Conservation (phyloP, 2,329 filamentous ascomycete genomes). For the Penicillium sp. region DNA sequence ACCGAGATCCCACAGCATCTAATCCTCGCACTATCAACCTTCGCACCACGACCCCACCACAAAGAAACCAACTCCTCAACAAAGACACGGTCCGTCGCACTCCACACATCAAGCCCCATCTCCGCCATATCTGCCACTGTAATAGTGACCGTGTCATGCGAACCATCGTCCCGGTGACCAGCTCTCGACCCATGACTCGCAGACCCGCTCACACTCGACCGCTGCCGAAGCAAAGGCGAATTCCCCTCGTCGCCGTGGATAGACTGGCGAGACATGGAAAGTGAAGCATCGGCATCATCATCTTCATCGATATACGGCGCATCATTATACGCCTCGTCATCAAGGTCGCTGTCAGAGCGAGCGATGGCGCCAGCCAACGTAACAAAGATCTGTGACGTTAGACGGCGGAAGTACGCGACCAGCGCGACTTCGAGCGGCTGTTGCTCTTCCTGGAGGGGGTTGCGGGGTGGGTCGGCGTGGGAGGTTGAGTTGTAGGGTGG, state of each 20-base stretch:
- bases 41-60: conserved; percentile 48
- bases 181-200: background rate
- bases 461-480: conserved; percentile 20
- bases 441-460: conserved; percentile 31
- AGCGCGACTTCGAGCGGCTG: conserved; percentile 49
- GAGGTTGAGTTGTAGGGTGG: conserved; percentile 6
- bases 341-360: conserved; percentile 36
- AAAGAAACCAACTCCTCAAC: conserved; percentile 47
- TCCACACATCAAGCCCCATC: conserved; percentile 54
- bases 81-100: conserved; percentile 47
- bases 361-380: conserved; percentile 46
- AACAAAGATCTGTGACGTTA: conserved; percentile 49
- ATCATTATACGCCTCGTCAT: conserved; percentile 17
- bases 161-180: background rate
- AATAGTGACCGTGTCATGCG: conserved; percentile 37
- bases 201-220: conserved; percentile 12
- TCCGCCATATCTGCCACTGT: conserved; percentile 47
- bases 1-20: conserved; percentile 51
- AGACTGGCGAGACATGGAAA: conserved; percentile 27
- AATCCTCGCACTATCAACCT: conserved; percentile 46
- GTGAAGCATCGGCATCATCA: conserved; percentile 24
- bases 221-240: conserved; percentile 28
- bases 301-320: conserved; percentile 26
- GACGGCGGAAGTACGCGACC: conserved; percentile 52
- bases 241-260: conserved; percentile 30